Evolutionary conservation across 176 grass and related monocot genomes (phyloP).

Genomic region (Oryza longistaminata): DNA sequence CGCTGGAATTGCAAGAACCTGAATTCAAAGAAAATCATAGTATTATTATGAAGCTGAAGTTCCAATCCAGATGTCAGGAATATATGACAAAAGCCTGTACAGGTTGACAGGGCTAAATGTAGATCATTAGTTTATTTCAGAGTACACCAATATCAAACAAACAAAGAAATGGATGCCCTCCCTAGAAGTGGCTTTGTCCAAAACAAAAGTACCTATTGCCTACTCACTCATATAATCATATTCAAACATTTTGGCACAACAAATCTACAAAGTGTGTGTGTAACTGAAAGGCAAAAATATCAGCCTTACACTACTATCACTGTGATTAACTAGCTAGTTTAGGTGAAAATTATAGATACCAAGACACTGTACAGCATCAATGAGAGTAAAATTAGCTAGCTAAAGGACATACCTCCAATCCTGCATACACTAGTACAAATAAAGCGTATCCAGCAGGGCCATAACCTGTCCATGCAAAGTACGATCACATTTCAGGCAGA

Average conservation of each 20-base stretch:
- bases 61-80: slow-evolving; percentile 15
- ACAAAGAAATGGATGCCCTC: background rate
- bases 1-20: slow-evolving; percentile 98
- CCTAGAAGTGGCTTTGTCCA: background rate
- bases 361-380: background rate
- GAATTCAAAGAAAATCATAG: slow-evolving; percentile 24
- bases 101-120: background rate
- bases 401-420: slow-evolving; percentile 72
- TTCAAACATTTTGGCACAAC: slow-evolving; percentile 7
- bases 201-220: background rate
- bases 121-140: background rate
- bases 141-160: background rate
- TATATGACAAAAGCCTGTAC: background rate
- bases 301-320: background rate
- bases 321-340: background rate
- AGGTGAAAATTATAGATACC: background rate
- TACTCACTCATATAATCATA: slow-evolving; percentile 22
- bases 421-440: slow-evolving; percentile 87
- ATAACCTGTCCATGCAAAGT: slow-evolving; percentile 65
- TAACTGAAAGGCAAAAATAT: background rate
- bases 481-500: slow-evolving; percentile 6
- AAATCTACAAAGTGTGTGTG: background rate
- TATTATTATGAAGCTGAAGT: slow-evolving; percentile 8
- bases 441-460: slow-evolving; percentile 93
- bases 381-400: background rate